Conservation (phyloP, 176 grass and related monocot genomes). For the Oryza punctata region DNA sequence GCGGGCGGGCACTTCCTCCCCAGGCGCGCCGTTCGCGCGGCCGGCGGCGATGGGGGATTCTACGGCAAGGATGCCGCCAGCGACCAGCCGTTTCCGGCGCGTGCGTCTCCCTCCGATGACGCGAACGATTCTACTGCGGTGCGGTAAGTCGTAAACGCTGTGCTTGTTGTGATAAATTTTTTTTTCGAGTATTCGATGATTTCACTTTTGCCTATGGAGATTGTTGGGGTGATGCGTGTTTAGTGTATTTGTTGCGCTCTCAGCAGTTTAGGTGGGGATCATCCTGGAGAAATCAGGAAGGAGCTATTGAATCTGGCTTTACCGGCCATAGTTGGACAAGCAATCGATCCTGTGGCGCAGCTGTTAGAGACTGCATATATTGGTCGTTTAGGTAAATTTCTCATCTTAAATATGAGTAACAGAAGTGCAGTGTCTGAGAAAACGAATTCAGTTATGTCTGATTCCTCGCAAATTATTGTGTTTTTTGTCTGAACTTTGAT, state of each 20-base stretch:
- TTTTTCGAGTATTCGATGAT: too few species aligned
- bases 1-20: conserved; percentile 47
- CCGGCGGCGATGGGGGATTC: conserved; percentile 19
- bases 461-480: neutral
- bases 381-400: conserved; percentile 65
- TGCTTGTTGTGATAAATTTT: neutral
- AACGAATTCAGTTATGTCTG: neutral
- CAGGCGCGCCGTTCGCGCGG: conserved; percentile 30
- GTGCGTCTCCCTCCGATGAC: neutral
- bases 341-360: conserved; percentile 65
- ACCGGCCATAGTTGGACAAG: conserved; percentile 68
- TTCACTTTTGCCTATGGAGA: neutral
- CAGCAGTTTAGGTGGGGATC: conserved; percentile 53
- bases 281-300: conserved; percentile 44
- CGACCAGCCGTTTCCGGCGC: neutral
- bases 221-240: neutral
- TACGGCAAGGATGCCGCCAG: conserved; percentile 32
- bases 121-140: conserved; percentile 16
- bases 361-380: conserved; percentile 76
- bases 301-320: conserved; percentile 59
- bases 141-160: conserved; percentile 31
- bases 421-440: neutral
- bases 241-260: neutral
- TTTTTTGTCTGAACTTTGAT: conserved; percentile 8
- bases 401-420: neutral